Base-by-base conservation (phyloP, 257 asterid species). In the Nicotiana sylvestris region DNA sequence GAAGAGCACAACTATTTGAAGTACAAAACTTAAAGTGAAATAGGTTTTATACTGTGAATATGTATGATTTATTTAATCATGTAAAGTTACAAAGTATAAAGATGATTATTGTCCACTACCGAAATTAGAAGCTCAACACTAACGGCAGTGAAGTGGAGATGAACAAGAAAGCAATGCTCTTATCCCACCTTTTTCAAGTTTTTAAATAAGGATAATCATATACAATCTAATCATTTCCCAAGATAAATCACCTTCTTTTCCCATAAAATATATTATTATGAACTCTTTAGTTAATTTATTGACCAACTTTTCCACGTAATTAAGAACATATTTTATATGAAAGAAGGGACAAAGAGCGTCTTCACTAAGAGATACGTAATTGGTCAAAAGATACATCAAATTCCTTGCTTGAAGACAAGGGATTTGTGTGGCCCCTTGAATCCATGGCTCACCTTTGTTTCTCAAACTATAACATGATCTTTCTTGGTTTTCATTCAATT, bases 341-440 rank as follows among this genome's bases (percentile, higher is more conserved):
- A 16, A 17, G 2, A 33, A 16, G 51, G 39, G 21, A 33, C 33
- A 16, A 29, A 67, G 56, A 35, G 55, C 29, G 3, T 30, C 57
- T 33, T 66, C 30, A 81, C 35, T 4, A 13, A 60, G 70, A 43
- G 66, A 66, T 46, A 56, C 7, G 10, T 10, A 60, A 64, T 66
- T 35, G 78, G 43, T 65, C 61, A 77, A 77, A 78, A 81, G 61
- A 81, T 53, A 74, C 66, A 76, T 58, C 30, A 74, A 74, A 82
- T 83, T 85, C 83, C 21, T 88, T 76, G 81, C 83, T 76, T 83
- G 85, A 65, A 68, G 68, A 78, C 67, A 78, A 83, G 81, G 86
- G 39, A 49, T 81, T 43, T 81, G 65, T n/a, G 80, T 33, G 83
- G 86, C 49, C 10, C 49, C 2, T 43, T 43, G 49, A 43, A 43